These are phyloP conservation scores for Hymenoscyphus scutula DNA, from an alignment of 2,329 filamentous ascomycete species.

Conservation along the genomic window DNA sequence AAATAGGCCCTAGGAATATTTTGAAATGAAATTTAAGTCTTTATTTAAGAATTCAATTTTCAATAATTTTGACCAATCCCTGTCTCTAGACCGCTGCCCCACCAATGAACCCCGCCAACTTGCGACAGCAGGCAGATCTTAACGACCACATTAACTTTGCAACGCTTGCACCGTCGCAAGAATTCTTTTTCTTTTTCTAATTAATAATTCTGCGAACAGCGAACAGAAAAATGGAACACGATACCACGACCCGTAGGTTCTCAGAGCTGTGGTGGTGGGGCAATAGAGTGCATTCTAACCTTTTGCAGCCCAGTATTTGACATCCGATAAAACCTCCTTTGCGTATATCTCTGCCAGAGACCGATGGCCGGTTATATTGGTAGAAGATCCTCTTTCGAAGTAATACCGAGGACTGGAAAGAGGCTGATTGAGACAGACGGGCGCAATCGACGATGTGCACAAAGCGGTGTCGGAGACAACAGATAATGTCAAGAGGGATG, in stretches of 20 bases:
- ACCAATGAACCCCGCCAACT: slow-evolving; percentile 10
- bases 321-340: slow-evolving; percentile 81
- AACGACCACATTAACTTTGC: slow-evolving; percentile 1
- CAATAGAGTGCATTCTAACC: neutral
- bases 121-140: neutral
- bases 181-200: neutral
- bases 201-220: too few relatives aligned
- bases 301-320: slow-evolving; percentile 41
- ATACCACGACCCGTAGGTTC: slow-evolving; percentile 68
- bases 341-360: slow-evolving; percentile 80
- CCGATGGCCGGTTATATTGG: slow-evolving; percentile 91
- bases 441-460: slow-evolving; percentile 93
- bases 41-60: too few relatives aligned
- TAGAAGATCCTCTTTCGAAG: slow-evolving; percentile 40
- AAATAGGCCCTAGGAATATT: too few relatives aligned
- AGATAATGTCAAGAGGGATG: slow-evolving; percentile 63
- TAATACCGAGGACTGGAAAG: neutral
- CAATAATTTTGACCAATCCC: too few relatives aligned
- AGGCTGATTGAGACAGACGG: slow-evolving; percentile 58
- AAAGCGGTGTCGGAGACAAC: slow-evolving; percentile 57
- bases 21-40: too few relatives aligned
- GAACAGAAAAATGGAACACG: slow-evolving; percentile 62
- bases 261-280: neutral
- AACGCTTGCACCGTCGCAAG: slow-evolving; percentile 3
- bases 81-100: too few relatives aligned